Base-by-base conservation (phyloP, 805 yeast species). In the Cyberlindnera bimundalis region DNA sequence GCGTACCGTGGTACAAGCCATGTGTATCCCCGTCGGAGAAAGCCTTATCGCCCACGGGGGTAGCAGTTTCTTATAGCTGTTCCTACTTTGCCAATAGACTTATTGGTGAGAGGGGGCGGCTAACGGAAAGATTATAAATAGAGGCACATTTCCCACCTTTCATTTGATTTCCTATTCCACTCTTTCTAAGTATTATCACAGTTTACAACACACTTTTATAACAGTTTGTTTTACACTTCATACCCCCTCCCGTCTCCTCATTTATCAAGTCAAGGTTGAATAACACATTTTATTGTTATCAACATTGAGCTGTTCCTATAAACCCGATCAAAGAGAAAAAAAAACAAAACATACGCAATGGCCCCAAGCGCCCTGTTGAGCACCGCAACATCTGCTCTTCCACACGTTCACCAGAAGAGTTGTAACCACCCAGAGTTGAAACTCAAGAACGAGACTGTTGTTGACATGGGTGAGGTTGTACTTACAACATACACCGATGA, bases 401-500 rank as follows among this genome's bases (percentile, higher is more conserved):
- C 32, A 10, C 49, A 44, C 19, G 20, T 27, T 21, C 50, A 46
- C 40, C 24, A 29, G 24, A 32, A 41, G 27, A 13, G 28, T 3
- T 29, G 45, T 28, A 30, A 38, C 35, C 43, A 34, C 21, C 49
- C 42, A 19, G 50, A 43, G 18, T 30, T 56, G 30, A 50, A 50
- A 35, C 45, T 53, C 18, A 40, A 39, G 31, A 46, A 50, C 30
- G 55, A 55, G 32, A 14, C 48, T 7, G 43, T 59, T 2, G 37
- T 50, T 5, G 46, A 47, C 20, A 20, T 37, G 29, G 47, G 54
- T 19, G 54, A 60, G 26, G 58, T 76, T 27, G 67, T 70, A 27
- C 60, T 79, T 30, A 70, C 84, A 13, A 79, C 84, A 1, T 72
- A 71, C 48, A 61, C 79, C 2, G 68, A 68, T 38, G 84, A 78